Evolutionary conservation across 2,329 filamentous ascomycete genomes (phyloP).

Genomic region (Trichoderma harzianum): DNA sequence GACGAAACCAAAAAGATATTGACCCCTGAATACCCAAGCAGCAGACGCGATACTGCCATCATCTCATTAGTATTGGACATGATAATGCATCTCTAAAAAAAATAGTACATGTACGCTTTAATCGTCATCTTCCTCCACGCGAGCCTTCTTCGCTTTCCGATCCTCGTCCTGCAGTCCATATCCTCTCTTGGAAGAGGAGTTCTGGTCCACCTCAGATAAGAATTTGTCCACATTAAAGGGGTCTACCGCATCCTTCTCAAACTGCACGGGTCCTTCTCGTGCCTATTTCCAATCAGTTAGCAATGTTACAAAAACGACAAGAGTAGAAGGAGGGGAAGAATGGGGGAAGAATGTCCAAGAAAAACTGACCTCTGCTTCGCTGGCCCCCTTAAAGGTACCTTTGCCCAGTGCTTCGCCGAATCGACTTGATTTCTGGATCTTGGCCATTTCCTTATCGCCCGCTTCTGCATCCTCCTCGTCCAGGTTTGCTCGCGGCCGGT

Average conservation of each 20-base stretch:
- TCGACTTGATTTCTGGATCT: slow-evolving; percentile 78
- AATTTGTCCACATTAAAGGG: slow-evolving; percentile 95
- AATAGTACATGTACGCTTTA: slow-evolving; percentile 1
- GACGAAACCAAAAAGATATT: neutral
- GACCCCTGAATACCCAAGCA: neutral
- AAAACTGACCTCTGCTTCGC: slow-evolving; percentile 67
- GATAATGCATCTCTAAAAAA: slow-evolving; percentile 12
- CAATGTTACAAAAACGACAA: slow-evolving; percentile 4
- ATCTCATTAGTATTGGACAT: slow-evolving; percentile 9
- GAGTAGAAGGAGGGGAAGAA: neutral
- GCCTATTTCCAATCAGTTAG: slow-evolving; percentile 47
- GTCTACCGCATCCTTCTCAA: slow-evolving; percentile 82
- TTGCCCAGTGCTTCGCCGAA: slow-evolving; percentile 84
- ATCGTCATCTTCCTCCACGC: slow-evolving; percentile 70
- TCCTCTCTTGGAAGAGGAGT: slow-evolving; percentile 64
- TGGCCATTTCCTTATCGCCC: slow-evolving; percentile 78
- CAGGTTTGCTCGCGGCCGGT: slow-evolving; percentile 72
- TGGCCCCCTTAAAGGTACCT: slow-evolving; percentile 86
- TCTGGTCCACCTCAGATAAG: slow-evolving; percentile 72
- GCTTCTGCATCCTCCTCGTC: slow-evolving; percentile 76
- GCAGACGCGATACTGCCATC: neutral
- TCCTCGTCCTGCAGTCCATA: slow-evolving; percentile 71
- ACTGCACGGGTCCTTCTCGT: slow-evolving; percentile 89
- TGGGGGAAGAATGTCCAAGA: too few species aligned
- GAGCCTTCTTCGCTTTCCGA: slow-evolving; percentile 66